Percentiles rank a stretch among this genome's conserved stretches.
Conservation (phyloP, 1,139 yeast species). For the Kluyveromyces sp. region DNA sequence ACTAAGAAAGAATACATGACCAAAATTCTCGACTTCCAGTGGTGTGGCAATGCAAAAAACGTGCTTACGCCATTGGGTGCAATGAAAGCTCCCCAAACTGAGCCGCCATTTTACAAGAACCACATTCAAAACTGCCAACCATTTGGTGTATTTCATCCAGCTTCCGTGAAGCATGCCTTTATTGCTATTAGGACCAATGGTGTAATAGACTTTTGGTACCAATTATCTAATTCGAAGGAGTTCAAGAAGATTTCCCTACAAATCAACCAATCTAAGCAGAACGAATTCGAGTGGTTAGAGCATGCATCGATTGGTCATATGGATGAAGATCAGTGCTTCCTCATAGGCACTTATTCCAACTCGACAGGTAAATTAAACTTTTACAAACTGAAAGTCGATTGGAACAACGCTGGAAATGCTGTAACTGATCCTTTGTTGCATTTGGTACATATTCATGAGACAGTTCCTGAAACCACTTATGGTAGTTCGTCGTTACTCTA, state of each 20-base stretch:
- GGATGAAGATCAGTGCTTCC: slow-evolving; percentile 27
- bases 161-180: slow-evolving; percentile 33
- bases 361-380: slow-evolving; percentile 22
- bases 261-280: slow-evolving; percentile 20
- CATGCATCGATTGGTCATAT: slow-evolving; percentile 30
- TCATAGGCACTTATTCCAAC: slow-evolving; percentile 28
- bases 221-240: slow-evolving; percentile 33
- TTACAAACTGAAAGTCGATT: slow-evolving; percentile 28
- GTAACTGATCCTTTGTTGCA: slow-evolving; percentile 29
- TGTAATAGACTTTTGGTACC: slow-evolving; percentile 33
- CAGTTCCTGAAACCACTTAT: slow-evolving; percentile 22
- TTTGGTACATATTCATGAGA: slow-evolving; percentile 23
- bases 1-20: slow-evolving; percentile 31
- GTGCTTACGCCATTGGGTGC: slow-evolving; percentile 29
- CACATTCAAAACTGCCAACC: slow-evolving; percentile 32
- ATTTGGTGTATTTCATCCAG: slow-evolving; percentile 32
- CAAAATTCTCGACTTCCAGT: slow-evolving; percentile 28
- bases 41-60: slow-evolving; percentile 32
- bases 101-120: slow-evolving; percentile 22
- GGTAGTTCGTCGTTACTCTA: slow-evolving; percentile 21
- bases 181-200: slow-evolving; percentile 31
- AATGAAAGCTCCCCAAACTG: slow-evolving; percentile 25
- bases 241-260: slow-evolving; percentile 32
- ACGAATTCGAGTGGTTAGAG: slow-evolving; percentile 30
- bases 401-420: slow-evolving; percentile 27